Evolutionary conservation across 306 rosid genomes (phyloP).

Genomic region (Cajanus cajan): DNA sequence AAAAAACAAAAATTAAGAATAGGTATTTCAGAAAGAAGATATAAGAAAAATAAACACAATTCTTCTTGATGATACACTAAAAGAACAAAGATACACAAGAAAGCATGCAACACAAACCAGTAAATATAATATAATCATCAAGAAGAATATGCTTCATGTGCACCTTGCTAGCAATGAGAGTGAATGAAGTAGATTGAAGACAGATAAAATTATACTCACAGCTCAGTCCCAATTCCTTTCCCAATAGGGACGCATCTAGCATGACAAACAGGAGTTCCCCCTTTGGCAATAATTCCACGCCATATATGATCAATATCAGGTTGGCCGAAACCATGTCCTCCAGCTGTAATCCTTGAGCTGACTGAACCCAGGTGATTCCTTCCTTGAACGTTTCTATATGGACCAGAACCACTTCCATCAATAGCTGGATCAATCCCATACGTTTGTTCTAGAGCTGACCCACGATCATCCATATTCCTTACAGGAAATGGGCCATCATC

Average conservation of each 20-base stretch:
- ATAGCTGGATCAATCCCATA: constrained; percentile 50
- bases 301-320: constrained; percentile 75
- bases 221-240: constrained; percentile 78
- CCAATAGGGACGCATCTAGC: constrained; percentile 94
- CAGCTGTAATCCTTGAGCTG: constrained; percentile 48
- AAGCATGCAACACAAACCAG: constrained; percentile 6
- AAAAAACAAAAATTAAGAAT: not conserved
- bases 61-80: not conserved
- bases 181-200: constrained; percentile 21
- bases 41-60: not conserved
- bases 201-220: constrained; percentile 63
- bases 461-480: constrained; percentile 59
- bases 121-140: constrained; percentile 7
- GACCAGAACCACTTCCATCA: constrained; percentile 48
- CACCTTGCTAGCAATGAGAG: not conserved
- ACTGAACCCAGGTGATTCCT: constrained; percentile 60
- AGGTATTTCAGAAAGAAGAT: not conserved
- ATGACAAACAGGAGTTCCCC: constrained; percentile 95
- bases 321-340: constrained; percentile 52
- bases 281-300: constrained; percentile 96
- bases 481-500: constrained; percentile 59
- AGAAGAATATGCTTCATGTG: not conserved
- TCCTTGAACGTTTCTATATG: constrained; percentile 53
- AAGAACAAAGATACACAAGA: not conserved
- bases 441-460: constrained; percentile 52